Percentiles rank a stretch among this genome's conserved stretches.
phyloP scores from a whole-genome alignment of 2,329 filamentous ascomycete species.

The Fusarium domesticum region DNA sequence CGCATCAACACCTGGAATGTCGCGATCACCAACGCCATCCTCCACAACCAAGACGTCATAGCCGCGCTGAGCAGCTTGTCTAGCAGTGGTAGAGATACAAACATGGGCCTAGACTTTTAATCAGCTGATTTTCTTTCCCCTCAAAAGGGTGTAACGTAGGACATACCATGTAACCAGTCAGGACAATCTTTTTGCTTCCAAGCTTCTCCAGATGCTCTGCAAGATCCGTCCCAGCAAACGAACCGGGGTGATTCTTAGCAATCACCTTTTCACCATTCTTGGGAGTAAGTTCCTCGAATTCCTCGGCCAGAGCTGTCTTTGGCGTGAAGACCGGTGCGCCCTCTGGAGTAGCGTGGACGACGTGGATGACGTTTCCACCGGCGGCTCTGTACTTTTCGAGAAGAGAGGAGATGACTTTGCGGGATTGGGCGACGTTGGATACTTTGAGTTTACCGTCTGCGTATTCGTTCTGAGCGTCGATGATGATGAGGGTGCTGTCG shows the following conservation, averaged over 20 bases:
- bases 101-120: conserved; percentile 60
- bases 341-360: conserved; percentile 56
- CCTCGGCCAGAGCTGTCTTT: conserved; percentile 54
- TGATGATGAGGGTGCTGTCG: conserved; percentile 63
- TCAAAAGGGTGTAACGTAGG: not conserved
- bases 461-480: conserved; percentile 71
- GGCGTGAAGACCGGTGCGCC: conserved; percentile 67
- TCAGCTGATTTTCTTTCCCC: too few species aligned
- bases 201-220: conserved; percentile 47
- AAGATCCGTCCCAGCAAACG: conserved; percentile 60
- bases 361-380: conserved; percentile 53
- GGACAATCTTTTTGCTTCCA: conserved; percentile 57
- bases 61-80: conserved; percentile 57
- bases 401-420: conserved; percentile 54
- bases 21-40: conserved; percentile 63
- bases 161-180: conserved; percentile 57
- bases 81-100: conserved; percentile 60
- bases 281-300: conserved; percentile 58
- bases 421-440: conserved; percentile 49
- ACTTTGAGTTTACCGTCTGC: conserved; percentile 56
- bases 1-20: conserved; percentile 61
- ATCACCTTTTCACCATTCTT: conserved; percentile 55
- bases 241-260: conserved; percentile 55
- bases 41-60: conserved; percentile 61
- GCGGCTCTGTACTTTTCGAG: conserved; percentile 58